Base-by-base conservation (phyloP, 1,284 basidiomycete species). In the Acaromyces ingoldii region DNA sequence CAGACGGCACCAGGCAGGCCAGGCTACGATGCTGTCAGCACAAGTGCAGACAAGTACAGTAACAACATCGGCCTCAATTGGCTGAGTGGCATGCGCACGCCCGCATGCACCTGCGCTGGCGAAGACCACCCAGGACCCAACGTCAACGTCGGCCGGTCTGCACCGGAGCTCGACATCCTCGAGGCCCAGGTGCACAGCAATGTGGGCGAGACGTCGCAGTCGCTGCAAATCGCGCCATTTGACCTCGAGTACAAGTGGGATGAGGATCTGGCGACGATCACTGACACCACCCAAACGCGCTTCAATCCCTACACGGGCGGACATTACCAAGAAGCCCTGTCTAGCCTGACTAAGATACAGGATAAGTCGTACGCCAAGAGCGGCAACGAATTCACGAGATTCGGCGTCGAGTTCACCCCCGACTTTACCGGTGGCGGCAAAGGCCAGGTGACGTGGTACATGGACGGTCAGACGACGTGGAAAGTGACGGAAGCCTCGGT, bases 181-280 rank as follows among this genome's bases (percentile, higher is more conserved):
- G 73, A 76, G 53, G 67, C 70, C 4, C 81, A 84, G 62, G 79
- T 78, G 81, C 77, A 84, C 83, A 69, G 29, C 19, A 55, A 59
- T 33, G 36, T 55, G 11, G 74, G 70, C 36, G 58, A n/a, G 17
- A 72, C 67, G 3, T 76, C 70, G 55, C 61, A 69, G 55, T 74
- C 73, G n/a, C 58, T 69, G 31, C 74, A 76, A 52, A 57, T 69
- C 21, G 75, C 72, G 1, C 75, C 75, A 9, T 76, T 73, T 43
- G 71, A 74, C 49, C 50, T 59, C 21, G 56, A 55, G 17, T 72
- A 71, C 49, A 53, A 55, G 6, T 74, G 72, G 70, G 57, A 62
- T 47, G 51, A 63, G 17, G 51, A 38, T 11, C 57, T 55, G 24
- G 61, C 60, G n/a, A 51, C 60, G n/a, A 59, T 75, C 51, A 69